A percentile compares a stretch with the other conserved stretches of the same genome.
These are phyloP conservation scores for Beauveria sp. DNA, from an alignment of 2,329 filamentous ascomycete genomes.

Conservation along the genomic window DNA sequence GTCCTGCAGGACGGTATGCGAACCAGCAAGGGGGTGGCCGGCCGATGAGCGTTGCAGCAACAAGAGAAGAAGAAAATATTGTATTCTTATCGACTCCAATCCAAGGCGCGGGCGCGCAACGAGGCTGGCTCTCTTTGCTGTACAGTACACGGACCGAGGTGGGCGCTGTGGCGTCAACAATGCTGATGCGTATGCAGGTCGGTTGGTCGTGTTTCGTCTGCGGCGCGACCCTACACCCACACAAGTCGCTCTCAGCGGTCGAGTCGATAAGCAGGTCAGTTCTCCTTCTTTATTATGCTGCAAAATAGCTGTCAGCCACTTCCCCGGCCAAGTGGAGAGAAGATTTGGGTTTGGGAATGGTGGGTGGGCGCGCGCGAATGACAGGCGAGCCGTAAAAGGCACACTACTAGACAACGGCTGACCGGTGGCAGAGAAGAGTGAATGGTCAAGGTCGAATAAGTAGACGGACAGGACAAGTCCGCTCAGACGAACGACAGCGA, in stretches of 20 bases:
- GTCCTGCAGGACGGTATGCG: neutral
- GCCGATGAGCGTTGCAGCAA: neutral
- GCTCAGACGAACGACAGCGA: neutral
- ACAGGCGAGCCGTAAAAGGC: neutral
- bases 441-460: neutral
- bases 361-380: conserved; percentile 1
- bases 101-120: neutral
- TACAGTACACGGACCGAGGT: neutral
- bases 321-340: neutral
- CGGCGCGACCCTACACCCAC: neutral
- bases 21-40: neutral
- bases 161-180: neutral
- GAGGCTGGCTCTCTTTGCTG: neutral
- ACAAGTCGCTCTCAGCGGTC: conserved; percentile 9
- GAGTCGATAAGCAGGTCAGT: neutral
- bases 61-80: neutral
- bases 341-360: neutral
- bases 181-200: neutral
- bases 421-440: neutral
- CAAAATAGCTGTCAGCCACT: neutral
- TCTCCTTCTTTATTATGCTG: neutral
- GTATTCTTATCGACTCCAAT: neutral
- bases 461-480: neutral
- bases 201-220: conserved; percentile 1
- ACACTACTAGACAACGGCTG: neutral